Percentiles rank a stretch among this genome's conserved stretches.
These are phyloP conservation scores for Ophiostoma fasciatum DNA, from an alignment of 2,329 filamentous ascomycete species.

Conservation along the genomic window DNA sequence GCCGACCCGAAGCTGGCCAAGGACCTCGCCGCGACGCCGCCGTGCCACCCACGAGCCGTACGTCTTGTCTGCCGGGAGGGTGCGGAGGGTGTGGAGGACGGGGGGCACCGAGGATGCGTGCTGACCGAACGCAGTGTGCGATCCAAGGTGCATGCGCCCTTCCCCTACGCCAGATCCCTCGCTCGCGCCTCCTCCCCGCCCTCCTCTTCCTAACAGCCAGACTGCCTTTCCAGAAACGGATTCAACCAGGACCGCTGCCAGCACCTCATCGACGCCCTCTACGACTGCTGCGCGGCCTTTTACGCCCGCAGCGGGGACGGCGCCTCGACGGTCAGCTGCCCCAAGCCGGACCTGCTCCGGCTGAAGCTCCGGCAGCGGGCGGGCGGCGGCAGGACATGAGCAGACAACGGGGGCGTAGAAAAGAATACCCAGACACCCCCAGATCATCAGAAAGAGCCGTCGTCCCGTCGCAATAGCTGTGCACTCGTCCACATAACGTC, in stretches of 20 bases:
- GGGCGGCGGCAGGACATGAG: too few species aligned
- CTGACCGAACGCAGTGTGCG: slow-evolving; percentile 47
- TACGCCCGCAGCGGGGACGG: slow-evolving; percentile 66
- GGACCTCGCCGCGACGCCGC: slow-evolving; percentile 58
- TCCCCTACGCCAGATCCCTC: neutral
- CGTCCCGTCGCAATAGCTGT: slow-evolving; percentile 19
- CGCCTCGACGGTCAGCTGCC: slow-evolving; percentile 69
- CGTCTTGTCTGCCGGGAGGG: slow-evolving; percentile 19
- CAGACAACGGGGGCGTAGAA: too few species aligned
- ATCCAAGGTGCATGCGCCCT: slow-evolving; percentile 55
- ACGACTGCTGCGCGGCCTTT: slow-evolving; percentile 85
- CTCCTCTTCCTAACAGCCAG: slow-evolving; percentile 29
- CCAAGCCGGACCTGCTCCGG: slow-evolving; percentile 62
- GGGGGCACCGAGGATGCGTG: too few species aligned
- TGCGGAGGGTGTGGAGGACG: too few species aligned
- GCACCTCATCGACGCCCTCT: slow-evolving; percentile 64
- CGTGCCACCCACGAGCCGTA: slow-evolving; percentile 76
- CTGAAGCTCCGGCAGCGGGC: slow-evolving; percentile 70
- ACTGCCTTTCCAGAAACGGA: slow-evolving; percentile 69
- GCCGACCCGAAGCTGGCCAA: slow-evolving; percentile 33
- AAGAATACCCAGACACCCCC: neutral
- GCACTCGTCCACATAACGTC: slow-evolving; percentile 23
- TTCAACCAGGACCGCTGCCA: slow-evolving; percentile 80
- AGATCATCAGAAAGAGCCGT: too few species aligned
- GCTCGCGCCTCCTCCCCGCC: neutral